Base-by-base conservation (phyloP, 2,329 filamentous ascomycete genomes). In the Penicillium sp. region DNA sequence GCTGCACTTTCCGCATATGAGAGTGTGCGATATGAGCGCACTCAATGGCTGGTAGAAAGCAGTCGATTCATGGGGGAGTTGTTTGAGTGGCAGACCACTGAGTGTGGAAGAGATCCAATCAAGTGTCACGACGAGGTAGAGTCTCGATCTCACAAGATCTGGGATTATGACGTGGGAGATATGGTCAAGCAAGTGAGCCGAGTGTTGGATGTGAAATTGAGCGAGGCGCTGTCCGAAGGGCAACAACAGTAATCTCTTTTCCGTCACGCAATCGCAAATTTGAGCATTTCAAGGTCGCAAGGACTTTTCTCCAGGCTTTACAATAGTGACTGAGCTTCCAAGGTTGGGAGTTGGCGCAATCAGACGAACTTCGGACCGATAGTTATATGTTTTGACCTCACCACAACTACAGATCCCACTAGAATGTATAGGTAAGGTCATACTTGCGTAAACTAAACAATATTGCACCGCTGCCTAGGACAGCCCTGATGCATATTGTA, bases 11-110 rank as follows among this genome's bases (percentile, higher is more conserved):
- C 58, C 27, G 66, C 68, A 2, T 81, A 77, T 55, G 72, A 72
- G 36, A 60, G 67, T 0, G 63, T 72, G 2, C 63, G 79, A 3
- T 69, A 72, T 13, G 72, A 72, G 36, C 68, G 79, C 5, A 76
- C 75, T 1, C 77, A 79, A 60, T 77, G 73, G 70, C 68, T 81
- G 0, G 74, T 81, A 7, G 54, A 66, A 32, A 73, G 72, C 39
- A 78, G 75, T 34, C 65, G 73, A 13, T 51, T 59, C 31, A 62
- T 59, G 11, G 60, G 57, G n/a, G 55, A 60, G 32, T 50, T 58
- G 5, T 66, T 58, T 31, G 57, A 62, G 47, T 66, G 64, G 64
- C 49, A 56, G 34, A 32, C 56, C 18, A 42, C 45, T 2, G 49
- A 44, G 4, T 51, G 67, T 9, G 71, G 71, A 0, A 58, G 58